Percentiles rank a stretch among this genome's conserved stretches.
Evolutionary conservation across 2,329 filamentous ascomycete genomes (phyloP).

Genomic region (Trichoderma atrobrunneum): DNA sequence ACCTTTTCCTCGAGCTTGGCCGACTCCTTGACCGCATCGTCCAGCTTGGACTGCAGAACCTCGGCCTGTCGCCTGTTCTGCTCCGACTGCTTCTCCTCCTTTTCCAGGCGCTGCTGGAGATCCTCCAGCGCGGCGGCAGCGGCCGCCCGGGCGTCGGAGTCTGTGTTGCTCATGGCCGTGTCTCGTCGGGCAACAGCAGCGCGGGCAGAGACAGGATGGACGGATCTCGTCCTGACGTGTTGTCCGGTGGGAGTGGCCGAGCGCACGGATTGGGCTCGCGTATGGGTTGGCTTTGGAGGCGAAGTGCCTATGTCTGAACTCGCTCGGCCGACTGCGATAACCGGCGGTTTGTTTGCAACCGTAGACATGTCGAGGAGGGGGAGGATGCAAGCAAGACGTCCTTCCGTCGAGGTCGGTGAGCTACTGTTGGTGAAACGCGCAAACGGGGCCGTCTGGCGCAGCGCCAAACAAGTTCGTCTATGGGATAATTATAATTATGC

Average conservation of each 20-base stretch:
- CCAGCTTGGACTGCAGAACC: slow-evolving; percentile 78
- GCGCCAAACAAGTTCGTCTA: slow-evolving; percentile 1
- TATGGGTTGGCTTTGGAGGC: slow-evolving; percentile 36
- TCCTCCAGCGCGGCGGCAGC: slow-evolving; percentile 78
- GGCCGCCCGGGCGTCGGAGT: slow-evolving; percentile 76
- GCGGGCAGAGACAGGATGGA: slow-evolving; percentile 72
- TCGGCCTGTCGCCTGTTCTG: slow-evolving; percentile 81
- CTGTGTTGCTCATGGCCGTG: slow-evolving; percentile 48
- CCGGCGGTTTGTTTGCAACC: slow-evolving; percentile 52
- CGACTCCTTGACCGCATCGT: slow-evolving; percentile 81
- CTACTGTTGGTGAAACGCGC: slow-evolving; percentile 6
- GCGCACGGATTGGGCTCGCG: slow-evolving; percentile 38
- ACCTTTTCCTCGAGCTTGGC: slow-evolving; percentile 80
- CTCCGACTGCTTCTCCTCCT: slow-evolving; percentile 74
- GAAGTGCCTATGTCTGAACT: slow-evolving; percentile 38
- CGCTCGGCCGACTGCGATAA: slow-evolving; percentile 46
- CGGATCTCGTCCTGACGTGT: slow-evolving; percentile 60
- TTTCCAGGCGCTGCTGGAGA: slow-evolving; percentile 75
- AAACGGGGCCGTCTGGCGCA: slow-evolving; percentile 12
- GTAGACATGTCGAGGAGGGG: slow-evolving; percentile 44
- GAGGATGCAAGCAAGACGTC: not conserved
- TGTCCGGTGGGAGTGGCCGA: slow-evolving; percentile 41
- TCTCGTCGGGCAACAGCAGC: slow-evolving; percentile 63
- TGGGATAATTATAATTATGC: slow-evolving; percentile 11
- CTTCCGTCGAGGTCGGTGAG: slow-evolving; percentile 14